A percentile compares a stretch with the other conserved stretches of the same genome.
Evolutionary conservation across 2,329 filamentous ascomycete species (phyloP).

Genomic region (Colletotrichum destructivum): DNA sequence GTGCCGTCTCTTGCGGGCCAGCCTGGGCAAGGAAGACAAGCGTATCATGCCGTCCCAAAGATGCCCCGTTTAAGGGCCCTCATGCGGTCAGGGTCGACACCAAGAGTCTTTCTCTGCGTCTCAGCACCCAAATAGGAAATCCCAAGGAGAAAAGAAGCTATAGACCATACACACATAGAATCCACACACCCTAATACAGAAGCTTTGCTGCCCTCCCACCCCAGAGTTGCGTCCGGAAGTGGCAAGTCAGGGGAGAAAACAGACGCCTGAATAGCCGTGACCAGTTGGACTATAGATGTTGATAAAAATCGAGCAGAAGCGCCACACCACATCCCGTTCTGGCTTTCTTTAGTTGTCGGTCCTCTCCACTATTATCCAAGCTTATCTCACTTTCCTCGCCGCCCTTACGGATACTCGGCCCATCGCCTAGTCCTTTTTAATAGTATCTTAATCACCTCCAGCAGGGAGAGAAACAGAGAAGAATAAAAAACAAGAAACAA

Average conservation of each 20-base stretch:
- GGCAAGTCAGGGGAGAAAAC: conserved; percentile 27
- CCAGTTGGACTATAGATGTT: conserved; percentile 2
- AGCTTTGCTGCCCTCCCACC: conserved; percentile 5
- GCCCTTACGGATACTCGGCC: conserved; percentile 2
- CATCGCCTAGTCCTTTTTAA: neutral
- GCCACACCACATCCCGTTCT: conserved; percentile 2
- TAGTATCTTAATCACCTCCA: conserved; percentile 3
- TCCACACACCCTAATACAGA: conserved; percentile 24
- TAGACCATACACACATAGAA: conserved; percentile 8
- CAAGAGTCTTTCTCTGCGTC: conserved; percentile 30
- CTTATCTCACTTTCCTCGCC: neutral
- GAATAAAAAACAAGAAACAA: neutral
- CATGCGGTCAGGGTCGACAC: conserved; percentile 27
- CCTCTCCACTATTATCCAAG: conserved; percentile 12
- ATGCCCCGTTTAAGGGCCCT: conserved; percentile 23
- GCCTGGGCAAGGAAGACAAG: neutral
- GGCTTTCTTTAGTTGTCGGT: conserved; percentile 11
- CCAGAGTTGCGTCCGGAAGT: conserved; percentile 4
- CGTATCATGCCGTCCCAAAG: conserved; percentile 18
- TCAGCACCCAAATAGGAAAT: conserved; percentile 32
- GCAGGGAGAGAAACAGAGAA: neutral
- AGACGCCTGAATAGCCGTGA: conserved; percentile 7
- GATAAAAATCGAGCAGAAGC: conserved; percentile 37
- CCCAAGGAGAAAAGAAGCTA: conserved; percentile 33
- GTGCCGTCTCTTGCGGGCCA: conserved; percentile 25